A percentile compares a stretch with the other conserved stretches of the same genome.
Evolutionary conservation across 2,329 filamentous ascomycete species (phyloP).

Genomic region (Triangularia verruculosa): DNA sequence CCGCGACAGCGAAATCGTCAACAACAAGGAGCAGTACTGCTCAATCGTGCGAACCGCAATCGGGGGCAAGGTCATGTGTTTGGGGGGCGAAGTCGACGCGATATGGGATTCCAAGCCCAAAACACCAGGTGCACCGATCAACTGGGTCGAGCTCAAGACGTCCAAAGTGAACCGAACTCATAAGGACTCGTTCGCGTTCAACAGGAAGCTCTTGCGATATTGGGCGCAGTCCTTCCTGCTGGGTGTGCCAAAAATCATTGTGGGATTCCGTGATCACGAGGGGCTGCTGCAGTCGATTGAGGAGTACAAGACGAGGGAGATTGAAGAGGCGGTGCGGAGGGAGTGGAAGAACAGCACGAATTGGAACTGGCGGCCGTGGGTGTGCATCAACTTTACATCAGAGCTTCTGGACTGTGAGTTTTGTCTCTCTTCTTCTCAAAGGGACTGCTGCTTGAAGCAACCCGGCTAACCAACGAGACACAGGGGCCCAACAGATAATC

Average conservation of each 20-base stretch:
- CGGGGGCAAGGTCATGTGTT: conserved; percentile 68
- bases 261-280: conserved; percentile 74
- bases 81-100: conserved; percentile 92
- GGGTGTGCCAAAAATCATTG: conserved; percentile 85
- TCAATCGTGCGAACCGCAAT: conserved; percentile 88
- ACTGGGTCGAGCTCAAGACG: conserved; percentile 96
- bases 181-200: conserved; percentile 70
- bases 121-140: conserved; percentile 63
- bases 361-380: conserved; percentile 82
- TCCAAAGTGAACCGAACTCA: conserved; percentile 67
- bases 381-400: conserved; percentile 87
- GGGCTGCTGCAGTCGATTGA: conserved; percentile 71
- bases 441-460: not conserved
- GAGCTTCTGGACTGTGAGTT: conserved; percentile 71
- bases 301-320: conserved; percentile 74
- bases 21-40: conserved; percentile 93
- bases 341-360: conserved; percentile 46
- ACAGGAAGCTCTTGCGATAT: conserved; percentile 89
- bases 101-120: conserved; percentile 80
- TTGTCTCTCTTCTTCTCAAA: not conserved
- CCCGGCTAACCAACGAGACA: not conserved
- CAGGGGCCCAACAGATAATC: conserved; percentile 62
- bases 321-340: conserved; percentile 72
- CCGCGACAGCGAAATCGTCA: conserved; percentile 69
- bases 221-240: conserved; percentile 97